Percentiles rank a stretch among this genome's conserved stretches.
Evolutionary conservation across 2,329 filamentous ascomycete genomes (phyloP).

Genomic region (Fusarium duplospermum): DNA sequence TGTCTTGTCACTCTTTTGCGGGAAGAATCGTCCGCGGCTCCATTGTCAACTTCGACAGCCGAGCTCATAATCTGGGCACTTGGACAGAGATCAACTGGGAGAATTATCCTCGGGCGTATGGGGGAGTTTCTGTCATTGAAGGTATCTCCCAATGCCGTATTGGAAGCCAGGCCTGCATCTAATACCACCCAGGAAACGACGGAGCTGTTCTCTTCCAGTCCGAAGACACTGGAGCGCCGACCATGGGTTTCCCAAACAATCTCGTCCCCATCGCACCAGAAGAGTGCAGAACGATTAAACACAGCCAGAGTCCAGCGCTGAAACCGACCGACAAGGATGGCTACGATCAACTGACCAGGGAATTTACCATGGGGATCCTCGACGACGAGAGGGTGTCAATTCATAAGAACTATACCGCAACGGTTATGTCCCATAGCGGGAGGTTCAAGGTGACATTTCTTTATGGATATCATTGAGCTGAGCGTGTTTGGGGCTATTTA

Average conservation of each 20-base stretch:
- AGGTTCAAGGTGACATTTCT: slow-evolving; percentile 25
- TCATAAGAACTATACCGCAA: slow-evolving; percentile 22
- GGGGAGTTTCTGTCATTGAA: slow-evolving; percentile 37
- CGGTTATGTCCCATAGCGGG: slow-evolving; percentile 32
- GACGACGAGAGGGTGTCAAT: slow-evolving; percentile 22
- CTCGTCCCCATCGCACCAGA: slow-evolving; percentile 22
- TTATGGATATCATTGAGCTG: slow-evolving; percentile 16
- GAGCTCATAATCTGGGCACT: slow-evolving; percentile 33
- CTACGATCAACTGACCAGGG: slow-evolving; percentile 22
- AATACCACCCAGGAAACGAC: slow-evolving; percentile 25
- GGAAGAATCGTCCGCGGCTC: slow-evolving; percentile 34
- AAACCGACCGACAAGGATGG: slow-evolving; percentile 37
- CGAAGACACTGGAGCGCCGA: slow-evolving; percentile 14
- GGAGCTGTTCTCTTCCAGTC: slow-evolving; percentile 27
- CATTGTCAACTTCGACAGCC: slow-evolving; percentile 22
- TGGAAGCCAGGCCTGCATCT: background rate
- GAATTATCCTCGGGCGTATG: slow-evolving; percentile 25
- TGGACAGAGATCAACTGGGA: slow-evolving; percentile 34
- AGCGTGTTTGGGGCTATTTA: background rate
- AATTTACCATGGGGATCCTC: slow-evolving; percentile 16
- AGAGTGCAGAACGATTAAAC: slow-evolving; percentile 19
- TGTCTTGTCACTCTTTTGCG: slow-evolving; percentile 19
- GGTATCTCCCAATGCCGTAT: background rate
- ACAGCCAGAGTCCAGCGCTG: slow-evolving; percentile 15
- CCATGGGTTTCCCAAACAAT: slow-evolving; percentile 23